Base-by-base conservation (phyloP, 371 early-diverging fungal species). In the Zychaea mexicana region DNA sequence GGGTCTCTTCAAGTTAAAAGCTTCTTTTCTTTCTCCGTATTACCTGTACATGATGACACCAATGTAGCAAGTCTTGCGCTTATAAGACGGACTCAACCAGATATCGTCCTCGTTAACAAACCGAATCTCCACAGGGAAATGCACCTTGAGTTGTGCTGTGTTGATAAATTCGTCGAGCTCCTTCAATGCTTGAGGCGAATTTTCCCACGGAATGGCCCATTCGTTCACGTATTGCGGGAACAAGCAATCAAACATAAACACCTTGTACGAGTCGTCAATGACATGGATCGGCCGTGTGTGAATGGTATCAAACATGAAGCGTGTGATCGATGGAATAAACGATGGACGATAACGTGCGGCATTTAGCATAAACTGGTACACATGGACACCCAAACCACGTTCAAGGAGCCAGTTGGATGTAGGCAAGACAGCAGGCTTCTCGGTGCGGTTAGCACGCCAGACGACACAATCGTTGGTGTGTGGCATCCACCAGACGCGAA, bases 401-500 rank as follows among this genome's bases (percentile, higher is more conserved):
- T 90, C 87, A 36, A 78, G 74, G 13, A 85, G 46, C 76, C 85
- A 86, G 17, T 71, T 70, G 21, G 49, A 24, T 49, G 4, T 24
- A 3, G 69, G 70, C 0, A 74, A 66, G 1, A 72, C 31, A 9
- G 66, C 62, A 46, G 75, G 79, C 60, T 86, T 84, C 0, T 62
- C 71, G 0, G 92, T 88, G 47, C 91, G 84, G 64, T 86, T 88
- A 45, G 91, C 92, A 3, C 83, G 82, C 93, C 93, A 94, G 12
- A 91, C 83, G 7, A 91, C 88, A 21, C 86, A 84, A 61, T 89
- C 81, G 61, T 93, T 87, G 0, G 92, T 90, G 63, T 93, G 89
- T 8, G 95, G 94, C 65, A 88, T 91, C 93, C 94, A 94, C 92
- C 93, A 92, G 4, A 94, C 75, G 45, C 93, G 86, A n/a, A 88